Evolutionary conservation across 257 asterid species (phyloP).

Genomic region (Lantana camara): DNA sequence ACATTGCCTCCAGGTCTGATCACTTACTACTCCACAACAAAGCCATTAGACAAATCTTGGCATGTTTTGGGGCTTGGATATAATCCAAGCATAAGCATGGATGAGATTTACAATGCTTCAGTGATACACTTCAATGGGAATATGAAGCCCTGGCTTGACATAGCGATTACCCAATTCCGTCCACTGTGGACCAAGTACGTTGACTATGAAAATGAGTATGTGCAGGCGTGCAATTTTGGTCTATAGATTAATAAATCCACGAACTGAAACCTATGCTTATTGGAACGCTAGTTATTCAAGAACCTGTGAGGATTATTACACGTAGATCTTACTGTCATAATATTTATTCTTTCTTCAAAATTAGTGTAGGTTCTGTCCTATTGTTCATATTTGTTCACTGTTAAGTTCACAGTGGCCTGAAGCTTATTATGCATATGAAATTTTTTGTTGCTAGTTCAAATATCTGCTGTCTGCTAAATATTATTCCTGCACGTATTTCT

Average conservation of each 20-base stretch:
- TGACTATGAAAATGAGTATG: conserved; percentile 71
- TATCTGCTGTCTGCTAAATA: background rate
- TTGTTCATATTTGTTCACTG: conserved; percentile 46
- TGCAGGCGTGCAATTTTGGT: conserved; percentile 86
- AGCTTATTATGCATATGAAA: conserved; percentile 24
- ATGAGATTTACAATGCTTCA: conserved; percentile 81
- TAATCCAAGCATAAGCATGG: conserved; percentile 85
- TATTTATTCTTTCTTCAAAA: conserved; percentile 28
- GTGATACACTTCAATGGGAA: conserved; percentile 91
- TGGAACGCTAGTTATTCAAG: conserved; percentile 35
- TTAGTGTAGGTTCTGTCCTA: conserved; percentile 29
- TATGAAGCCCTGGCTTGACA: conserved; percentile 93
- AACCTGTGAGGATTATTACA: conserved; percentile 39
- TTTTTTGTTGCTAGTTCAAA: conserved; percentile 11
- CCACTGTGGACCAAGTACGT: conserved; percentile 85
- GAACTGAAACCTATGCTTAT: conserved; percentile 33
- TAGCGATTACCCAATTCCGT: conserved; percentile 75
- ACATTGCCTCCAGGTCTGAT: conserved; percentile 88
- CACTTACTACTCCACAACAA: conserved; percentile 87
- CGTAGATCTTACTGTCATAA: conserved; percentile 34
- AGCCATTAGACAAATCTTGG: conserved; percentile 90
- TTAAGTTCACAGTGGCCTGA: conserved; percentile 27
- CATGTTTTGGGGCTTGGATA: conserved; percentile 95
- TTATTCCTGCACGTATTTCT: background rate
- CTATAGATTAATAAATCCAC: conserved; percentile 36